These are phyloP conservation scores for Vicia sativa DNA, from an alignment of 306 rosid species.

Conservation along the genomic window DNA sequence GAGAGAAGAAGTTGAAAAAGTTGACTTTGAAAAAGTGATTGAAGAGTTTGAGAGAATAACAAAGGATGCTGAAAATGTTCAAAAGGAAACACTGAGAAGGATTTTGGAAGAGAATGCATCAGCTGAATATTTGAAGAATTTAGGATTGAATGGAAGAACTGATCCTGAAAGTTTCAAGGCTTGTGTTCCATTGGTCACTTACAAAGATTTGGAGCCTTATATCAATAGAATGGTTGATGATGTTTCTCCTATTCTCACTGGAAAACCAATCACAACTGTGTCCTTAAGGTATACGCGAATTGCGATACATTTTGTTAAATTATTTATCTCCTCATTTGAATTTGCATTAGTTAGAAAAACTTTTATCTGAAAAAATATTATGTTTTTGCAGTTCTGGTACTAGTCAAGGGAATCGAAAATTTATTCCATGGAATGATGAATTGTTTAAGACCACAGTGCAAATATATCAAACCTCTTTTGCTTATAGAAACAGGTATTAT, in stretches of 20 bases:
- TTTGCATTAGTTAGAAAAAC: background rate
- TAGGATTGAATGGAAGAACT: conserved; percentile 76
- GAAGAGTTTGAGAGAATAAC: too few relatives aligned
- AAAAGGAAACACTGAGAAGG: too few relatives aligned
- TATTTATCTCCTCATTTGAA: background rate
- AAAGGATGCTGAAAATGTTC: too few relatives aligned
- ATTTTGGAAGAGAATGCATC: too few relatives aligned
- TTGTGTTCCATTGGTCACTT: conserved; percentile 74
- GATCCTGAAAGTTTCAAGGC: conserved; percentile 81
- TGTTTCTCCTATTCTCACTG: conserved; percentile 69
- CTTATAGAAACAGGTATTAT: conserved; percentile 71
- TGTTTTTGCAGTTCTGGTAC: conserved; percentile 86
- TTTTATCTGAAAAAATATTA: background rate
- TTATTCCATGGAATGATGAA: conserved; percentile 85
- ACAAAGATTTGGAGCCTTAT: conserved; percentile 68
- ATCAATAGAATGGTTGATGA: conserved; percentile 73
- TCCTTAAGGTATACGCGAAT: conserved; percentile 61
- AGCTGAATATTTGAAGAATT: too few relatives aligned
- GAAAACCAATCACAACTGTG: conserved; percentile 73
- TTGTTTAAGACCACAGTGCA: too few relatives aligned
- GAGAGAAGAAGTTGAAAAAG: too few relatives aligned
- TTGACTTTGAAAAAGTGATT: too few relatives aligned
- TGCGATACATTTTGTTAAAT: background rate
- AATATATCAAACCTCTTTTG: conserved; percentile 78
- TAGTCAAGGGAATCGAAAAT: conserved; percentile 83